These are phyloP conservation scores for Candida bentonensis DNA, from an alignment of 805 yeast species.

Conservation along the genomic window DNA sequence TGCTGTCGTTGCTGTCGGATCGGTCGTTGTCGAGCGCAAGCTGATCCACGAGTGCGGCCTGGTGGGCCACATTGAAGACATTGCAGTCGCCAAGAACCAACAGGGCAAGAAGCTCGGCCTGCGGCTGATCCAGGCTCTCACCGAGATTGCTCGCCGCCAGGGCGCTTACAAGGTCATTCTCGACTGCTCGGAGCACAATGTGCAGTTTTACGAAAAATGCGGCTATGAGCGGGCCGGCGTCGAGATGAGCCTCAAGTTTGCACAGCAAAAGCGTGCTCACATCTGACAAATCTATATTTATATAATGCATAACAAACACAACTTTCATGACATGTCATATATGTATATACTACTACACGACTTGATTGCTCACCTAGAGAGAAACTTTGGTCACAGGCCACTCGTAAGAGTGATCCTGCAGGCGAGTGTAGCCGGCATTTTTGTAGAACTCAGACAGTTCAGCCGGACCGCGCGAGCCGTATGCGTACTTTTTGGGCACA, in stretches of 20 bases:
- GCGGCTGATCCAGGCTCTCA: conserved; percentile 46
- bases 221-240: conserved; percentile 41
- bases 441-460: conserved; percentile 45
- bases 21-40: conserved; percentile 66
- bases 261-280: conserved; percentile 1
- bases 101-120: conserved; percentile 80
- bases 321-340: too few species aligned
- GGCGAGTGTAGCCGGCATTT: conserved; percentile 60
- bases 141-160: conserved; percentile 37
- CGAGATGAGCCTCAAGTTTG: conserved; percentile 19
- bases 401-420: conserved; percentile 52
- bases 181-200: conserved; percentile 77
- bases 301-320: too few species aligned
- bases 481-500: conserved; percentile 54
- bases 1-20: conserved; percentile 69
- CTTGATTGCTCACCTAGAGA: too few species aligned
- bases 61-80: conserved; percentile 93
- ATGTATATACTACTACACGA: too few species aligned
- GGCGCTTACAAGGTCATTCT: conserved; percentile 84
- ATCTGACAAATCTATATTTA: too few species aligned
- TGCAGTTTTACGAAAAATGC: conserved; percentile 79
- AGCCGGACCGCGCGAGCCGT: conserved; percentile 86
- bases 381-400: conserved; percentile 54
- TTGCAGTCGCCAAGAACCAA: conserved; percentile 57
- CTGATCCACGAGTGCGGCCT: conserved; percentile 67